phyloP scores from a whole-genome alignment of 2,329 filamentous ascomycete genomes.

The Parascedosporium putredinis region DNA sequence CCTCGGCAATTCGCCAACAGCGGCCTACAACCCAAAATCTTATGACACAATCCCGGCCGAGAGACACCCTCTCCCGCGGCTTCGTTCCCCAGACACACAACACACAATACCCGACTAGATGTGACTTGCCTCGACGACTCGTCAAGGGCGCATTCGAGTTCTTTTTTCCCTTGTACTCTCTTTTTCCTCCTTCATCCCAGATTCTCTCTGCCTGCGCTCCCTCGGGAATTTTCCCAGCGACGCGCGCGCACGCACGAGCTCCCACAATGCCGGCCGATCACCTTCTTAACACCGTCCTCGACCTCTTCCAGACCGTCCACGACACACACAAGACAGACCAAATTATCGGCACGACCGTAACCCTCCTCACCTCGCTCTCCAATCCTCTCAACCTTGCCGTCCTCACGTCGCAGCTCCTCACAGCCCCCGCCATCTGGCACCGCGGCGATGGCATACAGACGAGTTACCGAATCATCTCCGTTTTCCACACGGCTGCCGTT shows the following conservation, averaged over 20 bases:
- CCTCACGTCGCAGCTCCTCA: conserved; percentile 61
- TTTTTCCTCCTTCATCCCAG: neutral
- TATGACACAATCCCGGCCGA: neutral
- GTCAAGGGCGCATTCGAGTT: neutral
- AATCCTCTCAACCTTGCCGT: conserved; percentile 68
- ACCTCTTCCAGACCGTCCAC: conserved; percentile 44
- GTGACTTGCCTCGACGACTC: too few relatives aligned
- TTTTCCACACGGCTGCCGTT: conserved; percentile 58
- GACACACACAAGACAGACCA: conserved; percentile 40
- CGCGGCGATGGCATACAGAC: conserved; percentile 49
- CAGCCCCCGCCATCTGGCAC: conserved; percentile 61
- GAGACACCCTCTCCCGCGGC: too few relatives aligned
- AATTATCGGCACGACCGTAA: conserved; percentile 55
- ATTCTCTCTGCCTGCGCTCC: too few relatives aligned
- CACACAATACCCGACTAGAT: too few relatives aligned
- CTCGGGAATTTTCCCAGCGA: neutral
- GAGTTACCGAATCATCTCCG: conserved; percentile 56
- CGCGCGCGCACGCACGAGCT: neutral
- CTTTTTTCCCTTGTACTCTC: neutral
- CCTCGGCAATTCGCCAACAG: neutral
- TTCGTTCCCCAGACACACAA: too few relatives aligned
- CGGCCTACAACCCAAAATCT: neutral
- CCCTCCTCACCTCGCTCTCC: conserved; percentile 57
- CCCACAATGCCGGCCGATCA: conserved; percentile 53
- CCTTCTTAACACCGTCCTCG: conserved; percentile 55